Evolutionary conservation across 2,329 filamentous ascomycete species (phyloP).

Genomic region (Nemania abortiva): DNA sequence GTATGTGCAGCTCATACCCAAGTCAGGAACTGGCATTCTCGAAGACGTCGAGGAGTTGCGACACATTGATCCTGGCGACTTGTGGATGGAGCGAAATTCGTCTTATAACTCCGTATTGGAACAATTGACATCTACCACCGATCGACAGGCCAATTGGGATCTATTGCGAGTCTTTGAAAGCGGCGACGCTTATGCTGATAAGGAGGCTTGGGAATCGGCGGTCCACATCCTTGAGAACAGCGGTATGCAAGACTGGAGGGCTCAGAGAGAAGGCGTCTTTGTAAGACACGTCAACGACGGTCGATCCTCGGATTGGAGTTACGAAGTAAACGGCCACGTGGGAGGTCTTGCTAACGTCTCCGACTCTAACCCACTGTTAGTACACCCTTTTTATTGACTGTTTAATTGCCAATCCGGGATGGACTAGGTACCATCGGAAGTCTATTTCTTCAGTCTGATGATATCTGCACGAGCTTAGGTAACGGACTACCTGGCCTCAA

Average conservation of each 20-base stretch:
- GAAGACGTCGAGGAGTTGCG: slow-evolving; percentile 54
- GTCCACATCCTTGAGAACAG: slow-evolving; percentile 54
- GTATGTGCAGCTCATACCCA: slow-evolving; percentile 62
- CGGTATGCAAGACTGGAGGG: slow-evolving; percentile 57
- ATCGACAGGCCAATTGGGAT: slow-evolving; percentile 53
- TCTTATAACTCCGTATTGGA: slow-evolving; percentile 62
- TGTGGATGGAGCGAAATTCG: slow-evolving; percentile 68
- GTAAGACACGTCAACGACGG: slow-evolving; percentile 49
- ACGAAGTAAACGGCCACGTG: slow-evolving; percentile 39
- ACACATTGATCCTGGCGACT: slow-evolving; percentile 57
- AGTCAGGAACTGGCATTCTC: slow-evolving; percentile 53
- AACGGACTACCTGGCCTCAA: background rate
- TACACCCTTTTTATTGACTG: background rate
- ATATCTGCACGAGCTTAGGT: background rate
- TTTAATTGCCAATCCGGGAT: background rate
- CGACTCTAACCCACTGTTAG: slow-evolving; percentile 14
- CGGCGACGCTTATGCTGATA: slow-evolving; percentile 60
- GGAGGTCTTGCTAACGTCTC: slow-evolving; percentile 38
- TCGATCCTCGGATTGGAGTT: slow-evolving; percentile 16
- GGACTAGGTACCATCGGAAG: background rate
- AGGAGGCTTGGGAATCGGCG: slow-evolving; percentile 60
- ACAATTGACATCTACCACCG: slow-evolving; percentile 45
- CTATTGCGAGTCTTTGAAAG: slow-evolving; percentile 62
- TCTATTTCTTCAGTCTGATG: background rate
- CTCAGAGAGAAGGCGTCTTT: slow-evolving; percentile 61